Evolutionary conservation across 768 basidiomycete species (phyloP), one percentile per base, ranked within the genome.

Genomic region (Cubamyces sp.): DNA sequence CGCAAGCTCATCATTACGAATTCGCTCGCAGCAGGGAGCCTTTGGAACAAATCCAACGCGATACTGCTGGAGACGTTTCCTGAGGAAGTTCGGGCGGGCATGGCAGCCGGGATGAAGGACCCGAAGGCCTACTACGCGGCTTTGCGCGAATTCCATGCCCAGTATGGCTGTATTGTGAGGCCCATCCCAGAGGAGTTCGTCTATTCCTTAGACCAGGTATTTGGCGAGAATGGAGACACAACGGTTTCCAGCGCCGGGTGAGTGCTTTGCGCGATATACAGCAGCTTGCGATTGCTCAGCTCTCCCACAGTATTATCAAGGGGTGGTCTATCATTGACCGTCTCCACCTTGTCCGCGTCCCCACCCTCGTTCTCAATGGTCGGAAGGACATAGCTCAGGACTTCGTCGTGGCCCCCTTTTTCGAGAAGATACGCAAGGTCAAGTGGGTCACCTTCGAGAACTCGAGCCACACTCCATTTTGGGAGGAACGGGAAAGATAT

Each of bases 1-100:
- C 74, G 77, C 64, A 77, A 75, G 49, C 75, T 84, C 41, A 61
- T 86, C 40, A 64, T 85, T 12, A 67, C 77, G 26, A 74, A 81
- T 53, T 70, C 79, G 0, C 79, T 81, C 1, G 78, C 83, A 12
- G 77, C 77, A 7, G 79, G 80, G 71, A 57, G 62, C n/a, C 70
- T 84, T 28, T 84, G 79, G 78, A 71, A 70, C 66, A 61, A 66
- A 23, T 67, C 67, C 23, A 71, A 81, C 42, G 78, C 81, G 8
- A 66, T 78, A 59, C 76, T 80, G 1, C 63, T 79, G 4, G 75
- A 66, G 41, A 63, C 67, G 30, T 68, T 85, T 26, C 81, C 83
- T 1, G 66, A 78, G 55, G 76, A 80, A 1, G 66, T 71, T 5
- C 58, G 66, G 45, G 54, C 77, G 58, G 77, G 79, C 41, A 79